phyloP scores from a whole-genome alignment of 1,284 basidiomycete species.

The Heliocybe sulcata region DNA sequence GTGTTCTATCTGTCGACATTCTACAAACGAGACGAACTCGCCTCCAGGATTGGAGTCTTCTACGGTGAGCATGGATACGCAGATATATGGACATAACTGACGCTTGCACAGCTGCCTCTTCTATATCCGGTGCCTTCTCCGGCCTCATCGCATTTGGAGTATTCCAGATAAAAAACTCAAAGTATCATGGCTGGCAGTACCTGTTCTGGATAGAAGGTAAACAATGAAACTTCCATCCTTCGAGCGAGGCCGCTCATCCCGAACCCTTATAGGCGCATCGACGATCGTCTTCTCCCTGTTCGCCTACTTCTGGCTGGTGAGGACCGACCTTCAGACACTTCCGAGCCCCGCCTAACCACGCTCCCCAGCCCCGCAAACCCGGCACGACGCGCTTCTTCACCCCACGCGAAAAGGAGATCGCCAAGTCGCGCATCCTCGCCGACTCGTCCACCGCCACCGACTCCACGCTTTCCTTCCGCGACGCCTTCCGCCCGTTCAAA shows the following conservation, averaged over 20 bases:
- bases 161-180: constrained; percentile 33
- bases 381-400: constrained; percentile 35
- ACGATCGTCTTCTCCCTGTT: constrained; percentile 28
- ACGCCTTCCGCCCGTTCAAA: constrained; percentile 37
- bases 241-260: neutral
- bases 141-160: constrained; percentile 39
- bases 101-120: constrained; percentile 25
- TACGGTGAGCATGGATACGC: constrained; percentile 23
- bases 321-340: neutral
- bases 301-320: constrained; percentile 33
- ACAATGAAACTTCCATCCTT: neutral
- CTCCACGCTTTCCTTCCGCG: constrained; percentile 33
- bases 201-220: constrained; percentile 43
- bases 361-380: constrained; percentile 29
- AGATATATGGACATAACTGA: neutral
- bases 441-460: constrained; percentile 42
- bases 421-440: constrained; percentile 33
- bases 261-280: constrained; percentile 10
- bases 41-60: constrained; percentile 39
- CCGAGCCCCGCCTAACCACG: neutral
- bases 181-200: constrained; percentile 40
- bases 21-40: constrained; percentile 41
- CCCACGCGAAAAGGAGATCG: constrained; percentile 34
- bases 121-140: constrained; percentile 38
- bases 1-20: constrained; percentile 43